Percentiles rank a stretch among this genome's conserved stretches.
Evolutionary conservation across 257 asterid genomes (phyloP).

Genomic region (Forsythia suspensa): DNA sequence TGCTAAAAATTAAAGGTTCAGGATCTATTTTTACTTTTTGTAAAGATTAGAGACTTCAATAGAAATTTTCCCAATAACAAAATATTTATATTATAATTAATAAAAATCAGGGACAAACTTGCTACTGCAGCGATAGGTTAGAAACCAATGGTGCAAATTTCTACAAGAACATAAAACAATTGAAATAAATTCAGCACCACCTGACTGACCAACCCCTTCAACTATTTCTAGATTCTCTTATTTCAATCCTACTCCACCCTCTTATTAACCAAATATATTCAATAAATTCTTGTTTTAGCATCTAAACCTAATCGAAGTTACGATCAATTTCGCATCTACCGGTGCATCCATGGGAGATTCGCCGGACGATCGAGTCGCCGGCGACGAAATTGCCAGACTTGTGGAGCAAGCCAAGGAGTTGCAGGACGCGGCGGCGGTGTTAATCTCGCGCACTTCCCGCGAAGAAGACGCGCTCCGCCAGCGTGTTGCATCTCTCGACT

Average conservation of each 20-base stretch:
- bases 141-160: neutral
- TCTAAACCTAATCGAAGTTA: neutral
- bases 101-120: neutral
- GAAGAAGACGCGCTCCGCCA: conserved; percentile 91
- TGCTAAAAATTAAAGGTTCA: too few relatives aligned
- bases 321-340: conserved; percentile 18
- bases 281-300: neutral
- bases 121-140: neutral
- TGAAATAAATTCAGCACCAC: neutral
- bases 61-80: too few relatives aligned
- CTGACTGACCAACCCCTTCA: neutral
- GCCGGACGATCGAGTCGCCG: conserved; percentile 35
- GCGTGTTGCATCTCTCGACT: conserved; percentile 73
- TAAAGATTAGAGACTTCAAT: too few relatives aligned
- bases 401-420: conserved; percentile 87
- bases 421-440: conserved; percentile 82
- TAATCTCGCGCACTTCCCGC: conserved; percentile 68
- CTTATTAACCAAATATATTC: neutral
- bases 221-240: neutral
- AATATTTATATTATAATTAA: too few relatives aligned
- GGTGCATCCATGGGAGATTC: conserved; percentile 45
- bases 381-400: conserved; percentile 45
- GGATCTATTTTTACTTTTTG: too few relatives aligned
- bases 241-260: neutral
- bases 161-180: neutral